Evolutionary conservation across 2,329 filamentous ascomycete species (phyloP).

Genomic region (Fusarium austroafricanum): DNA sequence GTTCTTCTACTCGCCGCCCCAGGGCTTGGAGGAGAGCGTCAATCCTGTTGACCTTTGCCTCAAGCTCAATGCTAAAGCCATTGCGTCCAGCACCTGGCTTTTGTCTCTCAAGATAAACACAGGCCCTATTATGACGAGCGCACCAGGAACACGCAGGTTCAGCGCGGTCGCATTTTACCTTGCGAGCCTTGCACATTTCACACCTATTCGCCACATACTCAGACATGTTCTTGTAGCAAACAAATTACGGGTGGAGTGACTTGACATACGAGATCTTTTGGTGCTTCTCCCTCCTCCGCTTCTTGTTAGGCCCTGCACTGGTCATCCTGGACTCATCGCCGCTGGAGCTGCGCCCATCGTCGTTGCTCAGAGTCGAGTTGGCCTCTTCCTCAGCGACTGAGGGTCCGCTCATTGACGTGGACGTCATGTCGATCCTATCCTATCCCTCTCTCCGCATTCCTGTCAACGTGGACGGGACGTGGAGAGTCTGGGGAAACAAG

Average conservation of each 20-base stretch:
- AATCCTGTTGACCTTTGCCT: conserved; percentile 65
- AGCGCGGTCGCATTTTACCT: conserved; percentile 63
- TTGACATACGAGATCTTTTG: conserved; percentile 57
- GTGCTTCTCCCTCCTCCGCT: conserved; percentile 55
- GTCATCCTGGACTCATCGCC: conserved; percentile 49
- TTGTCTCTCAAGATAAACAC: conserved; percentile 77
- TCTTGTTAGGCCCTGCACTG: conserved; percentile 46
- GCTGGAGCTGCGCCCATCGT: conserved; percentile 50
- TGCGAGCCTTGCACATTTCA: conserved; percentile 59
- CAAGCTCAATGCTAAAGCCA: conserved; percentile 72
- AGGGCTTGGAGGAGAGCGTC: conserved; percentile 58
- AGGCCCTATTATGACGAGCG: conserved; percentile 71
- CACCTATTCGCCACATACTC: conserved; percentile 47
- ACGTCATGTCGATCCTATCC: conserved; percentile 44
- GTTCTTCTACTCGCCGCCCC: conserved; percentile 57
- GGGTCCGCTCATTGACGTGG: conserved; percentile 41
- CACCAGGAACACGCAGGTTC: conserved; percentile 78
- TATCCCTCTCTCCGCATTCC: conserved; percentile 43
- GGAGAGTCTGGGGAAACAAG: conserved; percentile 30
- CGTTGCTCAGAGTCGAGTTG: conserved; percentile 52
- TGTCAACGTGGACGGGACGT: neutral
- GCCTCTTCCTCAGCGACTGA: conserved; percentile 52
- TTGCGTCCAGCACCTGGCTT: conserved; percentile 73
- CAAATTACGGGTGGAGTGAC: neutral
- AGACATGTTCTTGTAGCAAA: neutral